A percentile compares a stretch with the other conserved stretches of the same genome.
These are phyloP conservation scores for Malus hybrid DNA, from an alignment of 331 rosid species.

Conservation along the genomic window DNA sequence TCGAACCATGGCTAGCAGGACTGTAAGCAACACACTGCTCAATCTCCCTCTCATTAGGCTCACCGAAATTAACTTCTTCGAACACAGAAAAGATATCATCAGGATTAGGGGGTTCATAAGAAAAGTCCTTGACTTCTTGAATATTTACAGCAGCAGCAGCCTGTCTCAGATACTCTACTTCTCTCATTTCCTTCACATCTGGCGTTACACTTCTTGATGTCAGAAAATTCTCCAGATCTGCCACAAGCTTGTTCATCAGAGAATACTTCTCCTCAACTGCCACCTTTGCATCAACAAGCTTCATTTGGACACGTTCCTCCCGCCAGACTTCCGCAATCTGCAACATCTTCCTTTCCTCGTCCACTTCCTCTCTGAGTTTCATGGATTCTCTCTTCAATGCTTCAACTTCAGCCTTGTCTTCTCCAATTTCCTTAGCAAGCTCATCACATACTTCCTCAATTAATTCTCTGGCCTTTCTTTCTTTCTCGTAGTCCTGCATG, in stretches of 20 bases:
- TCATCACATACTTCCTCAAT: conserved; percentile 88
- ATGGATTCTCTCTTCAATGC: conserved; percentile 56
- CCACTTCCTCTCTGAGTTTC: conserved; percentile 67
- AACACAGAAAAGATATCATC: conserved; percentile 72
- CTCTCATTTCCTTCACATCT: conserved; percentile 62
- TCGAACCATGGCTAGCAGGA: conserved; percentile 48
- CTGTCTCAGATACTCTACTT: conserved; percentile 48
- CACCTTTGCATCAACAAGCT: conserved; percentile 77
- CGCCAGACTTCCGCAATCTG: conserved; percentile 96
- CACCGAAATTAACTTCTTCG: conserved; percentile 58
- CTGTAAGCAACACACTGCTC: conserved; percentile 52
- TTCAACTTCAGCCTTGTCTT: conserved; percentile 34
- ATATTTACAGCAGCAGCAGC: conserved; percentile 56
- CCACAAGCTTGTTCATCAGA: conserved; percentile 74
- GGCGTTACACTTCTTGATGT: conserved; percentile 36
- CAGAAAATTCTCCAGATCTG: conserved; percentile 54
- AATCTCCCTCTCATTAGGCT: conserved; percentile 60
- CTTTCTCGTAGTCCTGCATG: conserved; percentile 73
- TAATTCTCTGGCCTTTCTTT: conserved; percentile 63
- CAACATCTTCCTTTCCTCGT: conserved; percentile 76
- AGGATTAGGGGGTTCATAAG: conserved; percentile 66
- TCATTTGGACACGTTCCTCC: conserved; percentile 91
- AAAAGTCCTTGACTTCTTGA: conserved; percentile 59
- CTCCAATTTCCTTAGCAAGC: conserved; percentile 90
- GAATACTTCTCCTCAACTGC: conserved; percentile 76